Evolutionary conservation across 1,284 basidiomycete genomes (phyloP), one percentile per base, ranked within the genome.

Genomic region (Ustilago cynodontis): DNA sequence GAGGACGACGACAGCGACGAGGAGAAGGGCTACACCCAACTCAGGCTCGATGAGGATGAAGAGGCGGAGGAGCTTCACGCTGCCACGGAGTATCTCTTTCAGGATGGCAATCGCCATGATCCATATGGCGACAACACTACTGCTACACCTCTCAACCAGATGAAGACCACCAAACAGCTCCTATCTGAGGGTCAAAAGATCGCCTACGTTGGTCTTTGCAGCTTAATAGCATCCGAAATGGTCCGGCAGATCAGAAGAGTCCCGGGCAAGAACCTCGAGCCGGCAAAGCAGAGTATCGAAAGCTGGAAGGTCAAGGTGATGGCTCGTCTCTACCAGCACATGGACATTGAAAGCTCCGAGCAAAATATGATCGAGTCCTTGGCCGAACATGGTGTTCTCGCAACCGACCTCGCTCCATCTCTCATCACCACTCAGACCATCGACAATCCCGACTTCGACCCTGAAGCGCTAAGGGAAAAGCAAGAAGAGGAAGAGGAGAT

Each of bases 291-390:
- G 16, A 84, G 78, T 59, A 73, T 76, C 43, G 79, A 82, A 7
- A 66, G 79, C 52, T 86, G 84, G 84, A 67, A 73, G 9, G 41
- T 83, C 55, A 81, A 80, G 22, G 82, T 85, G 64, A 83, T 85
- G 80, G 77, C 83, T 31, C 80, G 84, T 29, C 71, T 86, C 50
- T 86, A 81, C 56, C 82, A 85, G 66, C 84, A 86, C 63, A 83
- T 86, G 78, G 84, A 84, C 47, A 84, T 86, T 22, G 84, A 86
- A 39, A 55, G 63, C 14, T 61, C 68, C 33, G 83, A 86, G 62
- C 83, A 86, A 70, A 56, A 57, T n/a, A 86, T 86, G 84, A 86
- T 86, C 61, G 81, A 85, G 37, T 84, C 82, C 9, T 60, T 86
- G 13, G 80, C 82, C 4, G 70, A 79, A 37, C 84, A 86, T 56